Base-by-base conservation (phyloP, 2,329 filamentous ascomycete species). In the Hypoxylon sp. region DNA sequence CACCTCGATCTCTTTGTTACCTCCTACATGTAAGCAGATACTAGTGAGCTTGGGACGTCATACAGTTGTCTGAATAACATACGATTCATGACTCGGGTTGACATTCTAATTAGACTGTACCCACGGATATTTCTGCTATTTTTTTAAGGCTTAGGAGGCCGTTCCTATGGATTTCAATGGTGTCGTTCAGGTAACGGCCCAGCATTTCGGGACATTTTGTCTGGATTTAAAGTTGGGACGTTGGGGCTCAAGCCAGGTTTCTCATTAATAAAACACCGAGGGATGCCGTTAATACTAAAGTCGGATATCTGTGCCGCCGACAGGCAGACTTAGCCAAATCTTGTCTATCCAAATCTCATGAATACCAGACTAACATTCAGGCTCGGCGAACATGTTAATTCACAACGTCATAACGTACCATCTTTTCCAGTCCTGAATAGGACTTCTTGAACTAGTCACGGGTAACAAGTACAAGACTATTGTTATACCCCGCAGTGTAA, bases 371-470 rank as follows among this genome's bases (percentile, higher is more conserved):
- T 52, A 44, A 44, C 31, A 52, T 29, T 17, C 44, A 42, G 35
- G 46, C 5, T 59, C 22, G n/a, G 17, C 58, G 14, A 50, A 62
- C 62, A 50, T 29, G 53, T 42, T 52, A 24, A 24, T 44, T 52
- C 42, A 33, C 22, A 62, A 69, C 66, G 69, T 71, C 69, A 71
- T 69, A 69, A 69, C 66, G 58, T 65, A 35, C 48, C 63, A 69
- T 67, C 37, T 52, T 46, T 29, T 62, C 37, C 37, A 24, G 48
- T 19, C 54, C 37, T 44, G 14, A 52, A 50, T 22, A 22, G 39
- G 44, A 22, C 52, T 58, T 66, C 51, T 42, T 11, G 58, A 39
- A 48, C 50, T 29, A 24, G 39, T 68, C 47, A 47, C 22, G 29
- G 47, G 44, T 53, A 58, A 63, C 44, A 44, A 59, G 37, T 24